Percentiles rank a stretch among this genome's conserved stretches.
phyloP scores from a whole-genome alignment of 2,329 filamentous ascomycete genomes.

The Ilyonectria sp. region DNA sequence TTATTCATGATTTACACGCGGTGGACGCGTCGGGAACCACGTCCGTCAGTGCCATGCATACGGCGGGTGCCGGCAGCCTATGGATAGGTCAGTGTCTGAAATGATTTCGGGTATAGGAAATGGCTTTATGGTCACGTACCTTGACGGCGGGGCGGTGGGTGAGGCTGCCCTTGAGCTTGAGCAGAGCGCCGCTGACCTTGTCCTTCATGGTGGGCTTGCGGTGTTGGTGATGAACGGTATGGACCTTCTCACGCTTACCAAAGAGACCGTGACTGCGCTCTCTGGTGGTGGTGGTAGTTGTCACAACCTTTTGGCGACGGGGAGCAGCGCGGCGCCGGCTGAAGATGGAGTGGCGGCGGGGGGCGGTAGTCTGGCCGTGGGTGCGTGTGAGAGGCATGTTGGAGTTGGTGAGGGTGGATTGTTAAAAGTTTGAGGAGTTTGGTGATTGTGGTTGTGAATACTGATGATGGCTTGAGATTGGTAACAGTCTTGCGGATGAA shows the following conservation, averaged over 20 bases:
- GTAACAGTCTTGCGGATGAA: not conserved
- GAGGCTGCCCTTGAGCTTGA: constrained; percentile 80
- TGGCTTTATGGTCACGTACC: constrained; percentile 58
- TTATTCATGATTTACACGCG: constrained; percentile 29
- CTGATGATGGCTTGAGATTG: not conserved
- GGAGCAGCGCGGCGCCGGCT: constrained; percentile 44
- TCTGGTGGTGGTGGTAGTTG: constrained; percentile 58
- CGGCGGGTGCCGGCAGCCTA: constrained; percentile 81
- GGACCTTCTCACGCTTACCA: constrained; percentile 49
- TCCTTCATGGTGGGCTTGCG: constrained; percentile 80
- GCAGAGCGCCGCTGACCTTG: constrained; percentile 83
- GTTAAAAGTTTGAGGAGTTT: constrained; percentile 18
- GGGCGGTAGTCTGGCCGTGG: constrained; percentile 43
- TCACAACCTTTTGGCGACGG: constrained; percentile 49
- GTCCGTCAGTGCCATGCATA: constrained; percentile 82
- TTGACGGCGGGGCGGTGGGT: constrained; percentile 80
- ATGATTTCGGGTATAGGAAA: not conserved
- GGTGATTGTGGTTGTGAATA: not conserved
- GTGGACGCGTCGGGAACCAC: constrained; percentile 62
- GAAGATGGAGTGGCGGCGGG: constrained; percentile 46
- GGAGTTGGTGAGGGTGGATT: constrained; percentile 17
- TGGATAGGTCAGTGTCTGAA: constrained; percentile 22
- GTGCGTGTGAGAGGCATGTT: constrained; percentile 54
- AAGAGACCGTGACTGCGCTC: constrained; percentile 61
- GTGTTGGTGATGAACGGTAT: constrained; percentile 72